phyloP scores from a whole-genome alignment of 257 asterid species.

The Anisodus acutangulus region DNA sequence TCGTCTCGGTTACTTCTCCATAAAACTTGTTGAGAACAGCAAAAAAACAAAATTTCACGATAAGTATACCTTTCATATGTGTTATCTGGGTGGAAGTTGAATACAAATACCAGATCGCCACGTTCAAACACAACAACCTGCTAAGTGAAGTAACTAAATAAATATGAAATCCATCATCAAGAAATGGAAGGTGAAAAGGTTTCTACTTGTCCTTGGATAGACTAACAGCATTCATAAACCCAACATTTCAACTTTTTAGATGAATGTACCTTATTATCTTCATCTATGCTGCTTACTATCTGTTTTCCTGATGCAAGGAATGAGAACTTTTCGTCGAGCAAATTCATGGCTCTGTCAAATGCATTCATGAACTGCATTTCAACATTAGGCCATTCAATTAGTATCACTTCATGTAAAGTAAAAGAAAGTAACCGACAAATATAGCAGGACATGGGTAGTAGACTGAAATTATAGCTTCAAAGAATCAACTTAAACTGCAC shows the following conservation, averaged over 20 bases:
- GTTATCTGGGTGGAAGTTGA: constrained; percentile 85
- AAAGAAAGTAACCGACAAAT: neutral
- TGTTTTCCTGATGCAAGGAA: constrained; percentile 81
- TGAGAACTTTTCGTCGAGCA: constrained; percentile 71
- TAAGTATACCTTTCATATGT: constrained; percentile 78
- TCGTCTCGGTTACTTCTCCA: constrained; percentile 1
- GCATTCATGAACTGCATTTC: constrained; percentile 92
- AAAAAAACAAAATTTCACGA: constrained; percentile 28
- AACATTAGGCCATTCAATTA: constrained; percentile 27
- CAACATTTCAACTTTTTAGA: neutral
- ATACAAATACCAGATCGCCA: constrained; percentile 86
- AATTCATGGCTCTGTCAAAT: constrained; percentile 89
- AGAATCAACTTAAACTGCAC: neutral
- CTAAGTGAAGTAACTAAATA: constrained; percentile 30
- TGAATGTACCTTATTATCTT: constrained; percentile 71
- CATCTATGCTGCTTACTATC: constrained; percentile 75
- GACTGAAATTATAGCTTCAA: constrained; percentile 13
- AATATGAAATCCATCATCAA: constrained; percentile 22
- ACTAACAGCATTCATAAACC: constrained; percentile 20
- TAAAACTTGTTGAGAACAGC: neutral
- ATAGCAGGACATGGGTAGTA: constrained; percentile 10
- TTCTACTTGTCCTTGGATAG: constrained; percentile 16
- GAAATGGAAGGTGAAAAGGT: neutral
- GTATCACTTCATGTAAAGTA: constrained; percentile 7
- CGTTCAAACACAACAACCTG: constrained; percentile 98